Evolutionary conservation across 148 eudicot genomes (phyloP).

Genomic region (Camellia granthamiana): DNA sequence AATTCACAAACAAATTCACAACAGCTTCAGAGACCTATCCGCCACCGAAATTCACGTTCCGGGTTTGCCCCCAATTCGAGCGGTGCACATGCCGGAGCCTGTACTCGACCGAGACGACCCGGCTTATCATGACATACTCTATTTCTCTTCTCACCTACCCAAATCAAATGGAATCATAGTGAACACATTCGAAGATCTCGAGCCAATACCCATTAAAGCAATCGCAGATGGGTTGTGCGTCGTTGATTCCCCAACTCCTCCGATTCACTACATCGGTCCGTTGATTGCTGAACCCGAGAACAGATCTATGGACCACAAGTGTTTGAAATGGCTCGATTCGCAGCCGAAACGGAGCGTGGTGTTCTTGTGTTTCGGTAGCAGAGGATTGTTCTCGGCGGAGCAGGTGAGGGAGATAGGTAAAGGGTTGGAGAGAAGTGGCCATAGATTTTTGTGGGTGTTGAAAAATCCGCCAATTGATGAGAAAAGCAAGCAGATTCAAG

Average conservation of each 20-base stretch:
- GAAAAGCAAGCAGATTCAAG: neutral
- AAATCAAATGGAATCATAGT: slow-evolving; percentile 26
- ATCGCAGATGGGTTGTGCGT: slow-evolving; percentile 23
- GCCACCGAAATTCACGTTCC: slow-evolving; percentile 18
- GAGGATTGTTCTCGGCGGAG: slow-evolving; percentile 19
- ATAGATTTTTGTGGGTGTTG: slow-evolving; percentile 30
- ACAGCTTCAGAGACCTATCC: slow-evolving; percentile 15
- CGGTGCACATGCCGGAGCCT: slow-evolving; percentile 27
- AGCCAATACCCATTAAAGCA: slow-evolving; percentile 24
- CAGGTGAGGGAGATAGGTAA: slow-evolving; percentile 27
- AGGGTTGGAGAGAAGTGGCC: slow-evolving; percentile 25
- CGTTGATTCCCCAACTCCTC: slow-evolving; percentile 20
- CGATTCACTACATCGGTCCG: slow-evolving; percentile 26
- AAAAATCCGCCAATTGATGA: slow-evolving; percentile 9
- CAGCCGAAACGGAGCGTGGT: slow-evolving; percentile 30
- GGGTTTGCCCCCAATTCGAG: slow-evolving; percentile 27
- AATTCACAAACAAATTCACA: neutral
- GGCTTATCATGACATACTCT: slow-evolving; percentile 22
- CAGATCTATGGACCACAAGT: slow-evolving; percentile 6
- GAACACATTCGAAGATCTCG: slow-evolving; percentile 31
- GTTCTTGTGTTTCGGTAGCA: slow-evolving; percentile 37
- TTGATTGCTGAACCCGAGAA: slow-evolving; percentile 7
- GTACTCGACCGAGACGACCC: slow-evolving; percentile 23
- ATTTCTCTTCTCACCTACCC: slow-evolving; percentile 13
- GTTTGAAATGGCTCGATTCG: slow-evolving; percentile 28